These are phyloP conservation scores for Dactylellina drechsleri DNA, from an alignment of 2,329 filamentous ascomycete genomes.

Conservation along the genomic window DNA sequence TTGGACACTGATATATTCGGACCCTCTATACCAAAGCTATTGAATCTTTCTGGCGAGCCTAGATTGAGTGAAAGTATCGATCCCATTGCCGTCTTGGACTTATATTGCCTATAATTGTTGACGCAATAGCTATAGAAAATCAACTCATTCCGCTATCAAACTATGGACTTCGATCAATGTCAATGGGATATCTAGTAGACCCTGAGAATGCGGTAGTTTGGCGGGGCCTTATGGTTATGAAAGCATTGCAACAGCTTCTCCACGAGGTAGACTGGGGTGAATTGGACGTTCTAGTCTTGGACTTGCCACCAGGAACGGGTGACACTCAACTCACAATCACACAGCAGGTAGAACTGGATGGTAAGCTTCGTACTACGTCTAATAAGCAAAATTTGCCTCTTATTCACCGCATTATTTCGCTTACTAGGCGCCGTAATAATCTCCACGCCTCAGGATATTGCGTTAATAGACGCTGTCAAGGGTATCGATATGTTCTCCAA, in stretches of 20 bases:
- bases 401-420: slow-evolving; percentile 1
- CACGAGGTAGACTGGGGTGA: slow-evolving; percentile 95
- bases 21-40: slow-evolving; percentile 88
- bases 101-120: slow-evolving; percentile 6
- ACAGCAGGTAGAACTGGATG: slow-evolving; percentile 89
- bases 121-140: slow-evolving; percentile 68
- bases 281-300: slow-evolving; percentile 86
- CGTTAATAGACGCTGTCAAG: slow-evolving; percentile 88
- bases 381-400: background rate
- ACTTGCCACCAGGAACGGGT: slow-evolving; percentile 92
- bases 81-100: slow-evolving; percentile 2
- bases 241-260: slow-evolving; percentile 91
- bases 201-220: slow-evolving; percentile 87
- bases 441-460: slow-evolving; percentile 91
- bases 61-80: slow-evolving; percentile 75
- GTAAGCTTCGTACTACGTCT: slow-evolving; percentile 63
- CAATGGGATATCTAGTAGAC: slow-evolving; percentile 91
- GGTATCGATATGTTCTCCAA: slow-evolving; percentile 93
- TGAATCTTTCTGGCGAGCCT: slow-evolving; percentile 83
- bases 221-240: slow-evolving; percentile 97
- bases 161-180: slow-evolving; percentile 98
- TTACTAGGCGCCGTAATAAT: slow-evolving; percentile 78
- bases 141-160: slow-evolving; percentile 87
- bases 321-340: slow-evolving; percentile 97
- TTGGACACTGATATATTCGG: slow-evolving; percentile 97